Percentiles rank a stretch among this genome's conserved stretches.
These are phyloP conservation scores for Pseudonitzschia multistriata DNA, from an alignment of 108 stramenopile genomes.

Conservation along the genomic window DNA sequence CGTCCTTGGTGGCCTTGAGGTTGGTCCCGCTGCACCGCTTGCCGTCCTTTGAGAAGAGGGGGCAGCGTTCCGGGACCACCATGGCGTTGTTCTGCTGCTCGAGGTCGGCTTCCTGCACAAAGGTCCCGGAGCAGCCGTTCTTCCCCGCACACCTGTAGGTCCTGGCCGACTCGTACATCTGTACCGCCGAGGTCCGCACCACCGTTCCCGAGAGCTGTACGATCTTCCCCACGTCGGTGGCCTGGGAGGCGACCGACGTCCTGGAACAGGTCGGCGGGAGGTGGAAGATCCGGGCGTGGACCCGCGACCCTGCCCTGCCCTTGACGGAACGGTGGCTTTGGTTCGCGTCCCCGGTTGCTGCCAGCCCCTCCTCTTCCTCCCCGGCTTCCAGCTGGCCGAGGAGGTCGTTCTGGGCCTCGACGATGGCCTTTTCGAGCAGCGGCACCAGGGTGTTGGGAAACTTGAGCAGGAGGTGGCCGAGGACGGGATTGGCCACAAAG, in stretches of 20 bases:
- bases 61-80: slow-evolving; percentile 71
- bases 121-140: slow-evolving; percentile 64
- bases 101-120: slow-evolving; percentile 81
- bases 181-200: slow-evolving; percentile 81
- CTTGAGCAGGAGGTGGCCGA: slow-evolving; percentile 72
- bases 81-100: slow-evolving; percentile 86
- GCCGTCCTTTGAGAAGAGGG: slow-evolving; percentile 30
- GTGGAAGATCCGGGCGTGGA: slow-evolving; percentile 87
- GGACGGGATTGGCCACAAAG: slow-evolving; percentile 55
- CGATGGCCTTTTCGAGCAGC: slow-evolving; percentile 71
- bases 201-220: slow-evolving; percentile 94
- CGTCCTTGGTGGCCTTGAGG: slow-evolving; percentile 51
- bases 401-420: slow-evolving; percentile 39
- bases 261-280: slow-evolving; percentile 87
- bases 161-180: slow-evolving; percentile 90
- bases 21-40: slow-evolving; percentile 59
- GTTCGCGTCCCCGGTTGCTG: slow-evolving; percentile 14
- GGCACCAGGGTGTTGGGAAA: slow-evolving; percentile 76
- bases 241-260: slow-evolving; percentile 65
- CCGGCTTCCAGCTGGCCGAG: slow-evolving; percentile 12
- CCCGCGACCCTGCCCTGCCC: slow-evolving; percentile 37
- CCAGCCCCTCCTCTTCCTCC: neutral
- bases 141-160: slow-evolving; percentile 75
- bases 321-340: slow-evolving; percentile 28
- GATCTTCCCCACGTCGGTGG: slow-evolving; percentile 84